phyloP scores from a whole-genome alignment of 2,329 filamentous ascomycete species.

The Colletotrichum magnum region DNA sequence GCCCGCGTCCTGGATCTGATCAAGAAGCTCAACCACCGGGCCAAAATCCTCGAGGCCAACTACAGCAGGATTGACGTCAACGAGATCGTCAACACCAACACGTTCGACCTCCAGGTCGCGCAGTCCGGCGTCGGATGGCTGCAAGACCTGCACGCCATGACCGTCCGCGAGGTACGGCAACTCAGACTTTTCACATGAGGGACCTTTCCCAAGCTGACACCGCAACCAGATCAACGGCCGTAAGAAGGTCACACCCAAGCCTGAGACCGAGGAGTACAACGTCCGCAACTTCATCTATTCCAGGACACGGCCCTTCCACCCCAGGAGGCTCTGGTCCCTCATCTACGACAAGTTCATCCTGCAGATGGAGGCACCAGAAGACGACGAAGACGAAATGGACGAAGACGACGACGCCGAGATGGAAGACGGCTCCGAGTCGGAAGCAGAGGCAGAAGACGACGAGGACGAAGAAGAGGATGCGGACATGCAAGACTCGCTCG shows the following conservation, averaged over 20 bases:
- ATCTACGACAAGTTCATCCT: slow-evolving; percentile 66
- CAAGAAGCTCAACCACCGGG: slow-evolving; percentile 74
- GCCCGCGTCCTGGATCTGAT: slow-evolving; percentile 67
- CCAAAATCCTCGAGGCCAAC: slow-evolving; percentile 73
- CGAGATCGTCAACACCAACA: slow-evolving; percentile 75
- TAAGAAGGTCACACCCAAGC: slow-evolving; percentile 73
- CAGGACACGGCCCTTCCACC: slow-evolving; percentile 69
- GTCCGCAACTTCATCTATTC: slow-evolving; percentile 80
- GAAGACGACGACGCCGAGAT: slow-evolving; percentile 50
- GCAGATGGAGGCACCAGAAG: slow-evolving; percentile 59
- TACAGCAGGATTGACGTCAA: slow-evolving; percentile 72
- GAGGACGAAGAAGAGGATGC: slow-evolving; percentile 45
- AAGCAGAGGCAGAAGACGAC: slow-evolving; percentile 46
- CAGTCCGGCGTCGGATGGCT: slow-evolving; percentile 79
- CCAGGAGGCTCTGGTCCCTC: slow-evolving; percentile 59
- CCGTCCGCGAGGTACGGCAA: slow-evolving; percentile 65
- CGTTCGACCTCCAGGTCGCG: slow-evolving; percentile 76
- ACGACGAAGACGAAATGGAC: slow-evolving; percentile 43
- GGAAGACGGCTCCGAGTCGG: slow-evolving; percentile 45
- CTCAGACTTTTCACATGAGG: not conserved
- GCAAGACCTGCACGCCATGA: slow-evolving; percentile 78
- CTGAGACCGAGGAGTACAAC: slow-evolving; percentile 81
- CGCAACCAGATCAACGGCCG: slow-evolving; percentile 56
- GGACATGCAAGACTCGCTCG: slow-evolving; percentile 46
- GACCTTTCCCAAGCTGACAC: not conserved